phyloP scores from a whole-genome alignment of 306 rosid genomes.

The Pterocarpus santalinus region DNA sequence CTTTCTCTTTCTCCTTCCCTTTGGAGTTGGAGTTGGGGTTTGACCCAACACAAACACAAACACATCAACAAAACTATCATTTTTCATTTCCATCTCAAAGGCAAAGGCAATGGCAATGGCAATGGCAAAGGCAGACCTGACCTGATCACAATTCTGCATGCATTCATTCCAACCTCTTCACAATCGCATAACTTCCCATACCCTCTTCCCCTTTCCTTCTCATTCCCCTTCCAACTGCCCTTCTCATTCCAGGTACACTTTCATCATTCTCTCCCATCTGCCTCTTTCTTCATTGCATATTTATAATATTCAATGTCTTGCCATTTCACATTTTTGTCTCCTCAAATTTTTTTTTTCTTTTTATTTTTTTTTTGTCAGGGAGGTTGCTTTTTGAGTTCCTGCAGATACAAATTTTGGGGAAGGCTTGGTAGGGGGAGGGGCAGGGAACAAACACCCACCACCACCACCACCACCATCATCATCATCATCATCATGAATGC shows the following conservation, averaged over 20 bases:
- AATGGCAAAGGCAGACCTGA: too few relatives aligned
- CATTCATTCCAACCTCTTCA: not conserved
- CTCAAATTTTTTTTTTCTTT: not conserved
- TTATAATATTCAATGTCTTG: too few relatives aligned
- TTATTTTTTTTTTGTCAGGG: not conserved
- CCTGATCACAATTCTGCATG: not conserved
- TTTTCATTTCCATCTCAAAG: too few relatives aligned
- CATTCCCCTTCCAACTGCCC: not conserved
- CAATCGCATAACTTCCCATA: not conserved
- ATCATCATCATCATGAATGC: too few relatives aligned
- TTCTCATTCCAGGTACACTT: not conserved
- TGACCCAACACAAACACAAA: not conserved
- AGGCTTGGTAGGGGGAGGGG: not conserved
- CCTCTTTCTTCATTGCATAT: not conserved
- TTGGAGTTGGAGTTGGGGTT: not conserved
- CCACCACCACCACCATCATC: too few relatives aligned
- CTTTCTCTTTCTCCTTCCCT: not conserved
- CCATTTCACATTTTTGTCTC: not conserved
- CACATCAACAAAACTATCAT: too few relatives aligned
- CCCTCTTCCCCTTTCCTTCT: not conserved
- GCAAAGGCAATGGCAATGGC: too few relatives aligned
- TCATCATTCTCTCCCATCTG: too few relatives aligned
- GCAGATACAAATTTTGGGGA: too few relatives aligned
- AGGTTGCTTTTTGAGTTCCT: not conserved
- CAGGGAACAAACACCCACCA: too few relatives aligned